These are phyloP conservation scores for Plasmodium yoelii DNA, from an alignment of 169 alveolate species.

Conservation along the genomic window DNA sequence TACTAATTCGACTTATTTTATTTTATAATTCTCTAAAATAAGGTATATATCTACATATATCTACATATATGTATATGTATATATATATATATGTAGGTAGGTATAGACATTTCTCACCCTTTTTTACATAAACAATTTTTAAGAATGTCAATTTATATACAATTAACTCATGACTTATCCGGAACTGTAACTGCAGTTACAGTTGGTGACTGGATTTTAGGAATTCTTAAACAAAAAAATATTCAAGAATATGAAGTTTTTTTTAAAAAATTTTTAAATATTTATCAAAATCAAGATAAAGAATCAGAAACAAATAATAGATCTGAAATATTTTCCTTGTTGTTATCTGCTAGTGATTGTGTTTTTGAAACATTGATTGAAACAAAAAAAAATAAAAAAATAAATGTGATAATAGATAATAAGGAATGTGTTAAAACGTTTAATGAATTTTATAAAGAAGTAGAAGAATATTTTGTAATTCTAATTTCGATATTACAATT, in stretches of 20 bases:
- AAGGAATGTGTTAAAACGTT: slow-evolving; percentile 58
- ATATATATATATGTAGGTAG: too few relatives aligned
- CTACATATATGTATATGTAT: too few relatives aligned
- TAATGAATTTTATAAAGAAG: slow-evolving; percentile 67
- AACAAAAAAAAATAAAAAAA: slow-evolving; percentile 79
- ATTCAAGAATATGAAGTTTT: slow-evolving; percentile 79
- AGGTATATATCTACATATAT: too few relatives aligned
- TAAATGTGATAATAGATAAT: slow-evolving; percentile 74
- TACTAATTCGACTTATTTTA: too few relatives aligned
- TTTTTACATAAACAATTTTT: too few relatives aligned
- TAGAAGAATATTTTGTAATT: slow-evolving; percentile 86
- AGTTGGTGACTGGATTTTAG: slow-evolving; percentile 85
- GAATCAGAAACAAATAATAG: slow-evolving; percentile 83
- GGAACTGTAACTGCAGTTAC: slow-evolving; percentile 86
- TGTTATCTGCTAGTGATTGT: slow-evolving; percentile 81
- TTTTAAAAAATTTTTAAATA: slow-evolving; percentile 81
- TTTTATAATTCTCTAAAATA: too few relatives aligned
- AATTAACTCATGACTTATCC: slow-evolving; percentile 83
- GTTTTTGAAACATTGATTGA: slow-evolving; percentile 82
- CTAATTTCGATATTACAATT: slow-evolving; percentile 84
- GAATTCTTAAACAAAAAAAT: slow-evolving; percentile 79
- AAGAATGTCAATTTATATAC: slow-evolving; percentile 83
- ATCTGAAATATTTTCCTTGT: slow-evolving; percentile 80
- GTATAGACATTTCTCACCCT: too few relatives aligned
- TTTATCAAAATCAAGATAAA: slow-evolving; percentile 82